Base-by-base conservation (phyloP, 192 early-diverging fungal genomes). In the Obelidium mucronatum region DNA sequence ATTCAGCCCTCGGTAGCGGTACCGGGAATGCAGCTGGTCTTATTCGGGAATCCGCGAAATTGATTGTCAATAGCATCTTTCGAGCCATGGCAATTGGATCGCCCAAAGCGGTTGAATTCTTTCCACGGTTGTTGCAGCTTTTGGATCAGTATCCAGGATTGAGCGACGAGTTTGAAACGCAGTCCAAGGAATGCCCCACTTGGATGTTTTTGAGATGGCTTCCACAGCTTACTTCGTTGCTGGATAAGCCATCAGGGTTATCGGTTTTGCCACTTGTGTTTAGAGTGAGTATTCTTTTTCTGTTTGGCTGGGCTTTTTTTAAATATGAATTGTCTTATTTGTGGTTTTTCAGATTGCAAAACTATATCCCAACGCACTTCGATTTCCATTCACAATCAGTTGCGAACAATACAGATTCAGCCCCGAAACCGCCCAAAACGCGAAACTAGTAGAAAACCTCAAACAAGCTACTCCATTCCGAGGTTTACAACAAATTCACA, bases 131-230 rank as follows among this genome's bases (percentile, higher is more conserved):
- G 40, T 80, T 94, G 37, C 90, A 94, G 66, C 56, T 94, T 13
- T 80, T 93, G n/a, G 30, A 19, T 13, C 5, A 39, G 31, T 63
- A 74, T 51, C 72, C 72, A 36, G 88, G 90, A 65, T 55, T 82
- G 48, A 85, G 86, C 63, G 76, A 84, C 77, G 80, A 71, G 26
- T 82, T 28, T 74, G 76, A 70, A 78, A 80, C 51, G n/a, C 62
- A 79, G 31, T 60, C 77, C 2, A 5, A 19, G 26, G 35, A 24
- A 56, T 67, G 81, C 13, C 78, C 84, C 15, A 79, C 81, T n/a
- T 94, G 91, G 91, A 87, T 86, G 37, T 91, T 92, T 81, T 79
- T 94, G 44, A 82, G 86, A 36, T 94, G 93, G 93, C 81, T 94
- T 48, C 90, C 91, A 26, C 92, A 94, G 58, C 76, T 94, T 53